These are phyloP conservation scores for Exserohilum turcica DNA, from an alignment of 2,329 filamentous ascomycete species.

Conservation along the genomic window DNA sequence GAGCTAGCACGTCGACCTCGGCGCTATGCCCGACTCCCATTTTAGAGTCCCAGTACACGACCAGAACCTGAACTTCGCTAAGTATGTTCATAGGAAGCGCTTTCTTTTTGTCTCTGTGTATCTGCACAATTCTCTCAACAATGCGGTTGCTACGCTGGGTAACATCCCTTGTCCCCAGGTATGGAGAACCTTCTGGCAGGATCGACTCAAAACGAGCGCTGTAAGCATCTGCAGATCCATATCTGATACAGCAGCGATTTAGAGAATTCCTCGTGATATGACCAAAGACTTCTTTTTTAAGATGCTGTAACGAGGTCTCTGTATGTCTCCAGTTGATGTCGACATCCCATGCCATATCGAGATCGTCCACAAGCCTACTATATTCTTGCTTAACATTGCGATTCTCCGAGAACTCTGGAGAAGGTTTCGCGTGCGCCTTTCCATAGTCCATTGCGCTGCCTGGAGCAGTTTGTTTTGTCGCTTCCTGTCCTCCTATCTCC, in stretches of 20 bases:
- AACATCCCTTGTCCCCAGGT: conserved; percentile 12
- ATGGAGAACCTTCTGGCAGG: conserved; percentile 8
- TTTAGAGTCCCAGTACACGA: conserved; percentile 20
- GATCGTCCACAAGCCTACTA: conserved; percentile 8
- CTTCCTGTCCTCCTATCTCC: neutral
- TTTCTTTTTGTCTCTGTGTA: conserved; percentile 6
- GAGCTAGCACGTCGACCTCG: conserved; percentile 13
- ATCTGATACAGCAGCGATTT: conserved; percentile 9
- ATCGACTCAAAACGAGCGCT: conserved; percentile 17
- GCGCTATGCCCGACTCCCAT: conserved; percentile 6
- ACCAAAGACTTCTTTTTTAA: conserved; percentile 2
- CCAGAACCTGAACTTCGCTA: conserved; percentile 9
- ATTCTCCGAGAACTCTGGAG: too few species aligned
- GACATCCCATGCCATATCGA: conserved; percentile 10
- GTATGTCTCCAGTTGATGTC: neutral
- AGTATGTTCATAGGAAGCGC: conserved; percentile 13
- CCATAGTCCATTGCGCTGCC: neutral
- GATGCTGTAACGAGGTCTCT: conserved; percentile 6
- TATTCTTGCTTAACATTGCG: neutral
- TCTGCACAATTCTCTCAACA: conserved; percentile 14
- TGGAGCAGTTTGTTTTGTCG: neutral
- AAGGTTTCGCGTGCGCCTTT: neutral
- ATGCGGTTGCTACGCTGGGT: conserved; percentile 15
- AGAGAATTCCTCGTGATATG: conserved; percentile 7
- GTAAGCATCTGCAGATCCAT: neutral